Conservation (phyloP, 106 monocot species). For the Dendrobium chrysotoxum region DNA sequence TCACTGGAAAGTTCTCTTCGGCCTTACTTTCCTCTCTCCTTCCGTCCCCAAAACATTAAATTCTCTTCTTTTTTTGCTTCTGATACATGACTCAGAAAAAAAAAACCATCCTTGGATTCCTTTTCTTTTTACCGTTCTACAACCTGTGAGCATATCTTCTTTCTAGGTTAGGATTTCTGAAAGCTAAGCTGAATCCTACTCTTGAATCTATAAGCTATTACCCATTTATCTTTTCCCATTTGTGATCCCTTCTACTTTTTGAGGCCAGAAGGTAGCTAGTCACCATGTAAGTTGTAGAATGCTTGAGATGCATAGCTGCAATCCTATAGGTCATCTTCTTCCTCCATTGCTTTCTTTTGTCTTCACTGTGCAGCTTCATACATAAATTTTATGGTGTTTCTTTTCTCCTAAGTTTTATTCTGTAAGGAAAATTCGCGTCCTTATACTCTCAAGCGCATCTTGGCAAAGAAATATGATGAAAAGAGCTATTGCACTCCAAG, state of each 20-base stretch:
- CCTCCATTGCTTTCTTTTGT: neutral
- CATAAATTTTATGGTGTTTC: neutral
- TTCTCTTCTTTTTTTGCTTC: conserved; percentile 10
- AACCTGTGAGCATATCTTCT: neutral
- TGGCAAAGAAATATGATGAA: neutral
- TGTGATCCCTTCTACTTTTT: neutral
- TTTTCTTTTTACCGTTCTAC: conserved; percentile 10
- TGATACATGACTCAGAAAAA: neutral
- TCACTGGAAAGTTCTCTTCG: conserved; percentile 13
- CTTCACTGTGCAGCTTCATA: neutral
- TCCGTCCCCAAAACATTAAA: conserved; percentile 11
- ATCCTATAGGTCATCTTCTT: neutral
- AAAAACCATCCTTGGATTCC: conserved; percentile 10
- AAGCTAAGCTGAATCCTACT: conserved; percentile 9
- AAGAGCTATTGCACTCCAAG: neutral
- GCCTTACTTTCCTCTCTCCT: neutral
- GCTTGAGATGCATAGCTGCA: neutral
- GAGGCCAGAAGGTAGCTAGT: neutral
- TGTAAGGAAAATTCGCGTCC: neutral
- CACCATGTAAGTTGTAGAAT: neutral
- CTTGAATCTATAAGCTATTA: neutral
- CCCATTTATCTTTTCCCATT: neutral
- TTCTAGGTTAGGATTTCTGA: conserved; percentile 5
- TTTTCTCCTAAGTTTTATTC: neutral
- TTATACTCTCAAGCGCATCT: neutral